Conservation (phyloP, 2,329 filamentous ascomycete species). For the Aspergillus sojae region DNA sequence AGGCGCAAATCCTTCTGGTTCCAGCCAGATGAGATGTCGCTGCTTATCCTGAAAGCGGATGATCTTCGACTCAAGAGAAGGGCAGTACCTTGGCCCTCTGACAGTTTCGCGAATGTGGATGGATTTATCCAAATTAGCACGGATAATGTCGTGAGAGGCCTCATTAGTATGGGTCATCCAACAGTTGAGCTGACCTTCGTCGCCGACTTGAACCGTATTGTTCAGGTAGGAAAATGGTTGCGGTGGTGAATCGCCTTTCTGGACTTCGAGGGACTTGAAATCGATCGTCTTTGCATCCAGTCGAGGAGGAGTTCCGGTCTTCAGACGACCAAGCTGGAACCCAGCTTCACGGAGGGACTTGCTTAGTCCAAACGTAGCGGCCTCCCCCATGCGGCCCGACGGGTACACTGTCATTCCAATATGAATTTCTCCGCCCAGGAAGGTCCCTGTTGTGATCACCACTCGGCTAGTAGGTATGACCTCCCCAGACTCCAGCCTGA, state of each 20-base stretch:
- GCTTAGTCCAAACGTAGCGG: slow-evolving; percentile 88
- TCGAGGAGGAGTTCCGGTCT: slow-evolving; percentile 93
- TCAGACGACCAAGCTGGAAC: slow-evolving; percentile 84
- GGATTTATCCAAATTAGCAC: slow-evolving; percentile 89
- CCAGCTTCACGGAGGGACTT: slow-evolving; percentile 86
- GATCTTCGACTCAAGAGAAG: slow-evolving; percentile 91
- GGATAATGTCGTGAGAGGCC: slow-evolving; percentile 78
- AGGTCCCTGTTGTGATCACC: slow-evolving; percentile 95
- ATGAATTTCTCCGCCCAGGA: slow-evolving; percentile 93
- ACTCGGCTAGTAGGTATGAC: slow-evolving; percentile 78
- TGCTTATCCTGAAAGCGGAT: slow-evolving; percentile 81
- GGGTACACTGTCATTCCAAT: slow-evolving; percentile 84
- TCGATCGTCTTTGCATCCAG: slow-evolving; percentile 82
- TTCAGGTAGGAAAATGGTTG: slow-evolving; percentile 92
- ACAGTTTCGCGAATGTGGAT: slow-evolving; percentile 96
- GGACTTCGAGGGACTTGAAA: slow-evolving; percentile 69
- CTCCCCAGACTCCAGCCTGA: slow-evolving; percentile 84
- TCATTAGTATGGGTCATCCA: slow-evolving; percentile 86
- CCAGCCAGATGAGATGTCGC: slow-evolving; percentile 90
- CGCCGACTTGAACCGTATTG: slow-evolving; percentile 68
- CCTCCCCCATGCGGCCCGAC: slow-evolving; percentile 89
- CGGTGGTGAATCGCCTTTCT: slow-evolving; percentile 82
- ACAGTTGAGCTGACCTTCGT: slow-evolving; percentile 78
- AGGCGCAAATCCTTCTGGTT: slow-evolving; percentile 86
- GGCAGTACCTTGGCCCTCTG: slow-evolving; percentile 91